Evolutionary conservation across 106 monocot species (phyloP).

Genomic region (Ottelia alismoides): DNA sequence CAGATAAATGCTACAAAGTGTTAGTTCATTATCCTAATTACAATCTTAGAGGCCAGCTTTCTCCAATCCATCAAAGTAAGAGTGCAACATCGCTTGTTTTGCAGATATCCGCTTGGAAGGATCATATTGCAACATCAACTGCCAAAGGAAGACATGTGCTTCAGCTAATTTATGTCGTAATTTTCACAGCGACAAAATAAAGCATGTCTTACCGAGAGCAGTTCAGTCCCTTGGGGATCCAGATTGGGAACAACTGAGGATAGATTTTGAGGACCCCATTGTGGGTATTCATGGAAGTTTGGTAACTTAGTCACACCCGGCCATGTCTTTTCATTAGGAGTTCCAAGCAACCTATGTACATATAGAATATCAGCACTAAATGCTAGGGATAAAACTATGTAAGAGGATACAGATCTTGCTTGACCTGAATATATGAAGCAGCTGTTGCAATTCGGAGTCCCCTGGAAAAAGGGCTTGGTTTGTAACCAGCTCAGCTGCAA

Average conservation of each 20-base stretch:
- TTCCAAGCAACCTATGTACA: conserved; percentile 49
- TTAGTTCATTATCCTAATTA: no score
- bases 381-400: no score
- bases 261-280: conserved; percentile 54
- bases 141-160: conserved; percentile 12
- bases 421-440: conserved; percentile 83
- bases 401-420: no score
- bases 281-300: conserved; percentile 92
- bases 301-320: conserved; percentile 78
- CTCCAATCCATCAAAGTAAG: conserved; percentile 72
- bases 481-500: conserved; percentile 75
- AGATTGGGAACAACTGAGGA: conserved; percentile 42
- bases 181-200: not conserved
- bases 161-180: not conserved
- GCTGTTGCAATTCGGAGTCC: conserved; percentile 94
- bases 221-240: conserved; percentile 52
- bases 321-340: conserved; percentile 86
- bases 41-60: conserved; percentile 27
- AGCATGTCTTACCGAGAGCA: conserved; percentile 51
- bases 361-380: not conserved
- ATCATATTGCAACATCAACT: conserved; percentile 80
- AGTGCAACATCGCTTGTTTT: conserved; percentile 77
- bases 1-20: conserved; percentile 4
- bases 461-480: conserved; percentile 80
- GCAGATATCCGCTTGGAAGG: conserved; percentile 77